Base-by-base conservation (phyloP, 1,284 basidiomycete species). In the Trametes versicolor region DNA sequence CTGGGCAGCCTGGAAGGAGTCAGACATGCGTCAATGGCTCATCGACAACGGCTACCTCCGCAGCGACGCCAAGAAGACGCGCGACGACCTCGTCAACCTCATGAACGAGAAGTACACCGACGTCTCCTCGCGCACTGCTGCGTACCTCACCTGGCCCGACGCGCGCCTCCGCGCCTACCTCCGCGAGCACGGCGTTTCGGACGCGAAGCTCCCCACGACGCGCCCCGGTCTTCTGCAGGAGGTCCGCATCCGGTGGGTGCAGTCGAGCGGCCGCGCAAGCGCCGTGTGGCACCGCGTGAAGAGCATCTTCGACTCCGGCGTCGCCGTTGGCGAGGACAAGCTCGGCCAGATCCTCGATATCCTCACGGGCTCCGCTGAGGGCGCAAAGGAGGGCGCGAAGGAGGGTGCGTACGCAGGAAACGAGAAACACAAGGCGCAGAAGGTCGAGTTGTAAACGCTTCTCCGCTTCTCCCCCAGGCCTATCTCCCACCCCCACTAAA, bases 101-200 rank as follows among this genome's bases (percentile, higher is more conserved):
- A 91, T 93, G 69, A 82, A 90, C 63, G 83, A 84, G 60, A 92
- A 91, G 87, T 86, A 85, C 72, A 77, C 71, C 54, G 81, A 84
- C 63, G 76, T 71, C 50, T 72, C 79, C 25, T 73, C 78, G 0
- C 80, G 80, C 43, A 79, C 83, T 8, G 84, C 87, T 4, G 81
- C 86, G 1, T 96, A 95, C 77, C 81, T 96, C 56, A 84, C 86
- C n/a, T 97, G 95, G 95, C 94, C 95, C 17, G 94, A 96, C 72
- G 92, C 95, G 3, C 87, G 94, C 51, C 86, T 97, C 36, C 91
- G 95, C 60, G 93, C 92, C 0, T 95, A 90, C 76, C 84, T 96
- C 34, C 86, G 93, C 63, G 87, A 91, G 73, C 85, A 86, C 65
- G 91, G 91, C 56, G 72, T 95, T 43, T 82, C 85, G 67, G 93